A percentile compares a stretch with the other conserved stretches of the same genome.
Conservation (phyloP, 805 yeast genomes). For the Scheffersomyces ergatensis region DNA sequence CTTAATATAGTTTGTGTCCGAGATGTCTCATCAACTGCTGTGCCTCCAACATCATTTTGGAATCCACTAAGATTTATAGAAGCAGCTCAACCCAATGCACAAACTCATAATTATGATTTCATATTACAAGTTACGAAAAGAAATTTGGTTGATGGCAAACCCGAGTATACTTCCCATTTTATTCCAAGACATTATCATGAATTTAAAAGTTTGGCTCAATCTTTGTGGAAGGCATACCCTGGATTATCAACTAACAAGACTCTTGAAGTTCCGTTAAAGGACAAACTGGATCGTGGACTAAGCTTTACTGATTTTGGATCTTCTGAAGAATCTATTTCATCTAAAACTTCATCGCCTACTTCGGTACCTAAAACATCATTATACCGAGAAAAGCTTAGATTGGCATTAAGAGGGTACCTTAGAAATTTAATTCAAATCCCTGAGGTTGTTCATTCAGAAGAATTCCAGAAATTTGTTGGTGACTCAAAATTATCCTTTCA, state of each 20-base stretch:
- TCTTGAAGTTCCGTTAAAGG: constrained; percentile 57
- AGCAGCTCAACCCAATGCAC: neutral
- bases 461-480: constrained; percentile 54
- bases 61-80: neutral
- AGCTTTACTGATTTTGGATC: neutral
- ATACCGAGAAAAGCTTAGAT: constrained; percentile 72
- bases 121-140: constrained; percentile 43
- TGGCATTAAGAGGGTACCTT: constrained; percentile 75
- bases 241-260: constrained; percentile 55
- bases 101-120: constrained; percentile 40
- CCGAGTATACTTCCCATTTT: constrained; percentile 32
- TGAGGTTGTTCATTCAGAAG: constrained; percentile 52
- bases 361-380: constrained; percentile 19
- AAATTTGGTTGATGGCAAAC: constrained; percentile 13
- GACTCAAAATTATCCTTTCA: constrained; percentile 27
- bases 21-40: constrained; percentile 5
- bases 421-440: constrained; percentile 49
- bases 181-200: constrained; percentile 66
- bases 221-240: constrained; percentile 59
- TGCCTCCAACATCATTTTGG: neutral
- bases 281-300: constrained; percentile 34
- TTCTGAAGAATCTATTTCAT: neutral
- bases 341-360: neutral
- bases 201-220: constrained; percentile 55
- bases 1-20: constrained; percentile 71